A percentile compares a stretch with the other conserved stretches of the same genome.
These are phyloP conservation scores for Xylaria sp. DNA, from an alignment of 2,329 filamentous ascomycete species.

Conservation along the genomic window DNA sequence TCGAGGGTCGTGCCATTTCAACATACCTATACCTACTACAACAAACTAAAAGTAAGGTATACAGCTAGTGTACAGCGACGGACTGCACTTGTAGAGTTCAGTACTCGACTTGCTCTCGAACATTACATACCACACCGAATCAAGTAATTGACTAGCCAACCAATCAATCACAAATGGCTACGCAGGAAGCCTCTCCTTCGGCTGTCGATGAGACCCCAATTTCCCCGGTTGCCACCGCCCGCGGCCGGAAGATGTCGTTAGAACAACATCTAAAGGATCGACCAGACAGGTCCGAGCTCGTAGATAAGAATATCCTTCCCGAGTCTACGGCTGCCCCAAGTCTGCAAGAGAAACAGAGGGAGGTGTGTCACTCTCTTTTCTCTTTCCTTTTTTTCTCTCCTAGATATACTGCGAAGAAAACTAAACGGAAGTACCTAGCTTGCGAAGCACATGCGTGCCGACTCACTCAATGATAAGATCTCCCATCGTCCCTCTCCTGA, in stretches of 20 bases:
- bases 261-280: conserved; percentile 79
- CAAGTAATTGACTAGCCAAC: not conserved
- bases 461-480: conserved; percentile 88
- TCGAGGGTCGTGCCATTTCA: not conserved
- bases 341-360: conserved; percentile 81
- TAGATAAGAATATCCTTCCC: conserved; percentile 91
- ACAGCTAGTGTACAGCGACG: not conserved
- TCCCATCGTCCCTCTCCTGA: conserved; percentile 80
- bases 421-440: conserved; percentile 58
- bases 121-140: not conserved
- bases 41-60: not conserved
- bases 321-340: conserved; percentile 81
- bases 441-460: conserved; percentile 86
- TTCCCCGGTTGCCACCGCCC: conserved; percentile 62
- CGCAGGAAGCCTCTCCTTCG: conserved; percentile 41
- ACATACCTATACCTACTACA: not conserved
- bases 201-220: conserved; percentile 68
- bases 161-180: conserved; percentile 49
- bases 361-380: conserved; percentile 57
- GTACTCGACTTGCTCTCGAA: conserved; percentile 1
- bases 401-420: not conserved
- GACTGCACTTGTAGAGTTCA: not conserved
- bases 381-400: conserved; percentile 4
- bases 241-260: conserved; percentile 73
- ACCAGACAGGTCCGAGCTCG: conserved; percentile 78